These are phyloP conservation scores for Exophiala mesophila DNA, from an alignment of 2,329 filamentous ascomycete species.

Conservation along the genomic window DNA sequence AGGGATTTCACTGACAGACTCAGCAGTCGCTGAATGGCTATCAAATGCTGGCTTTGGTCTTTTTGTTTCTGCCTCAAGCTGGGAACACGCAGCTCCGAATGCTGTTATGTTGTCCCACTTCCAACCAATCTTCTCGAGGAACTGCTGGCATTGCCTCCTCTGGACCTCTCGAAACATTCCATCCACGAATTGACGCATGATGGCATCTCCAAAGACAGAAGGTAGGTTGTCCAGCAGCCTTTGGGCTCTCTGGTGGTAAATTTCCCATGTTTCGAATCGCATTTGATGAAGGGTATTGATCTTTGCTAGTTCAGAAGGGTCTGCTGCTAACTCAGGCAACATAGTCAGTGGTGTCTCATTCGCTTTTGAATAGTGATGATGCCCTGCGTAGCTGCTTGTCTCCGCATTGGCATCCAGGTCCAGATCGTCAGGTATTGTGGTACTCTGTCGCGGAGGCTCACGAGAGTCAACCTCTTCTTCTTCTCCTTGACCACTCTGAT, in stretches of 20 bases:
- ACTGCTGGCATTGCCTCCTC: conserved; percentile 19
- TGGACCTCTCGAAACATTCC: conserved; percentile 13
- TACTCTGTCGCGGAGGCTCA: too few species aligned
- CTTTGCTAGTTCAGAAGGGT: conserved; percentile 11
- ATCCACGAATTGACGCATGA: conserved; percentile 18
- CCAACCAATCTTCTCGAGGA: conserved; percentile 21
- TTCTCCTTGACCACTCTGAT: too few species aligned
- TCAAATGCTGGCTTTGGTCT: not conserved
- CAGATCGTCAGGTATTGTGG: conserved; percentile 17
- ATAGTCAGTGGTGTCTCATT: conserved; percentile 9
- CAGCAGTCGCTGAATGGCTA: not conserved
- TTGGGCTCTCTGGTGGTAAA: conserved; percentile 14
- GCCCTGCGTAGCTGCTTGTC: conserved; percentile 18
- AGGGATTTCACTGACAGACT: too few species aligned
- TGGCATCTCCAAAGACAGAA: conserved; percentile 11
- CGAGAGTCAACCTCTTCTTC: too few species aligned
- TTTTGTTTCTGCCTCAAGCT: conserved; percentile 2
- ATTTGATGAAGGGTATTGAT: conserved; percentile 18
- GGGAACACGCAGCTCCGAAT: conserved; percentile 14
- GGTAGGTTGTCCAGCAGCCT: conserved; percentile 11
- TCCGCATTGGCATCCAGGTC: conserved; percentile 19
- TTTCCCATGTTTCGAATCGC: conserved; percentile 18
- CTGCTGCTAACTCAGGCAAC: conserved; percentile 8
- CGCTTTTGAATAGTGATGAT: not conserved
- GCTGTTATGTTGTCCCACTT: conserved; percentile 18